These are phyloP conservation scores for Trichocladium uniseriatum DNA, from an alignment of 495 filamentous ascomycete species.

Conservation along the genomic window DNA sequence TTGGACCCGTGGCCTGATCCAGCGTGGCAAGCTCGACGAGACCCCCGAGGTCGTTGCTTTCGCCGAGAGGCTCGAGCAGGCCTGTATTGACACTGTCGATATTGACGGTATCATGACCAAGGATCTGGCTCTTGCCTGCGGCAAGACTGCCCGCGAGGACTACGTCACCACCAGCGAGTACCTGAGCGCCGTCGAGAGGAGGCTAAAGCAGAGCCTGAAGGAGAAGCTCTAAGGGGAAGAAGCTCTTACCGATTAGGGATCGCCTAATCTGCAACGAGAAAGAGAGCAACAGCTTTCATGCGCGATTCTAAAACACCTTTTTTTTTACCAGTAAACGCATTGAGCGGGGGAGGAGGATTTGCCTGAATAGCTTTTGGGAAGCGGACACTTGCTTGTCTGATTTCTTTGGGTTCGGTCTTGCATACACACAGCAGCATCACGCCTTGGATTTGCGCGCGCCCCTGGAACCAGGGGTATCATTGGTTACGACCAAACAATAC, in stretches of 20 bases:
- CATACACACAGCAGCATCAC: neutral
- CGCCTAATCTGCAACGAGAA: neutral
- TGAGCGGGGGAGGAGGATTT: neutral
- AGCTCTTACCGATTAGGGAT: neutral
- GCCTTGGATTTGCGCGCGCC: too few relatives aligned
- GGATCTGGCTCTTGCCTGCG: conserved; percentile 86
- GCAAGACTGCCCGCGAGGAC: conserved; percentile 66
- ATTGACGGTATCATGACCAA: conserved; percentile 97
- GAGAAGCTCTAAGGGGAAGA: conserved; percentile 37
- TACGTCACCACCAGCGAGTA: conserved; percentile 89
- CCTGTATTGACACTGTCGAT: conserved; percentile 91
- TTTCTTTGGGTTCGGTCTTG: neutral
- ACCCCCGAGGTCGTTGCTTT: conserved; percentile 84
- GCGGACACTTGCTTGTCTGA: neutral
- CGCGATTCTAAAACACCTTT: neutral
- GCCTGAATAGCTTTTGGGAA: neutral
- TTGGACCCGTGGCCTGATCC: conserved; percentile 91
- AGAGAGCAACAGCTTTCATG: neutral
- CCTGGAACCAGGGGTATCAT: neutral
- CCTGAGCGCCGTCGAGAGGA: conserved; percentile 76
- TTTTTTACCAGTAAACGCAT: neutral
- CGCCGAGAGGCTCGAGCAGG: conserved; percentile 82
- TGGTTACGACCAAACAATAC: neutral
- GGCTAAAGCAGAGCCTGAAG: conserved; percentile 56
- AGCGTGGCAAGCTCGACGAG: conserved; percentile 81